Conservation (phyloP, 441 rosid genomes). For the Jatropha podagrica region DNA sequence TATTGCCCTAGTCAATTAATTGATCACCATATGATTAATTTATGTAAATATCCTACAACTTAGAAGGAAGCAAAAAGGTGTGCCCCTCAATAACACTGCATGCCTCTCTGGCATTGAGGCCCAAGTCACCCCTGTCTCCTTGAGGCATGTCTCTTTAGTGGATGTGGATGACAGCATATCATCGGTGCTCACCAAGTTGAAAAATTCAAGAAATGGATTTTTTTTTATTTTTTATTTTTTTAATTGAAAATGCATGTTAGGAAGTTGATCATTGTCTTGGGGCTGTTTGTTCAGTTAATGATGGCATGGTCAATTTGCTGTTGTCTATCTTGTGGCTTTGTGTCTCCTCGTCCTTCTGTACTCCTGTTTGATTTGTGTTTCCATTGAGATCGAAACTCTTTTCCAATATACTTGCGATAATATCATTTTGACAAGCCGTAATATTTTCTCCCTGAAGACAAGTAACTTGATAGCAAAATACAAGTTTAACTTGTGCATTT, state of each 20-base stretch:
- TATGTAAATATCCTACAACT: too few species aligned
- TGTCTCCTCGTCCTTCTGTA: neutral
- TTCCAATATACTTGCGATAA: neutral
- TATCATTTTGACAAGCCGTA: neutral
- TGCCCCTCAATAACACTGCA: too few species aligned
- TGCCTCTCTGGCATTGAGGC: neutral
- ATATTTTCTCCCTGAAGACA: neutral
- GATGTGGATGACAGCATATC: neutral
- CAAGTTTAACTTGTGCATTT: neutral
- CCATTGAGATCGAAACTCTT: conserved; percentile 3
- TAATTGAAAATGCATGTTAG: neutral
- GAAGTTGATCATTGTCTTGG: neutral
- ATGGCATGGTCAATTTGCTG: neutral
- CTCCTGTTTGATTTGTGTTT: neutral
- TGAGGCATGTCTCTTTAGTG: neutral
- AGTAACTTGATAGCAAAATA: neutral
- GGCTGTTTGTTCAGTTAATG: neutral
- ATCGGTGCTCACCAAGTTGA: neutral
- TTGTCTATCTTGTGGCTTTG: neutral
- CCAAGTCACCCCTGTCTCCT: too few species aligned
- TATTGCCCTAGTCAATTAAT: too few species aligned
- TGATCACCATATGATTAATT: too few species aligned
- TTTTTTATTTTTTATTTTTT: neutral
- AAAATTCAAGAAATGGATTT: conserved; percentile 4
- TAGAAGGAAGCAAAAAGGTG: too few species aligned